phyloP scores from a whole-genome alignment of 1,139 yeast species.

The Zygosaccharomyces pseudobailii region DNA sequence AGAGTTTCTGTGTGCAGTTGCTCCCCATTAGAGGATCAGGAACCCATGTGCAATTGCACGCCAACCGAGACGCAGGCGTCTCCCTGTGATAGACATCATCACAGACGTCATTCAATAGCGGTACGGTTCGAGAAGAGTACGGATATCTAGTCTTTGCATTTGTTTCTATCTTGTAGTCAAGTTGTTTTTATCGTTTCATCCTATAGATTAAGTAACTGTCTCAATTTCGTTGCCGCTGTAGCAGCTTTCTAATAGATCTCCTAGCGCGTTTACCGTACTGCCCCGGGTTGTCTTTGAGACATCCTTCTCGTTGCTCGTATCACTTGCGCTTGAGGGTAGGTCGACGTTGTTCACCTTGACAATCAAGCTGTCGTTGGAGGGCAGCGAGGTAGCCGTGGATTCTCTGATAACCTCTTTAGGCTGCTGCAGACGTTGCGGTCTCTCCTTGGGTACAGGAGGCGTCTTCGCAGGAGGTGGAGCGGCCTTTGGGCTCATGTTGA shows the following conservation, averaged over 20 bases:
- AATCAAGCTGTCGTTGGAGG: slow-evolving; percentile 1
- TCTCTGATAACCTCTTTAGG: slow-evolving; percentile 1
- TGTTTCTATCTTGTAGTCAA: not conserved
- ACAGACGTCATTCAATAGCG: slow-evolving; percentile 33
- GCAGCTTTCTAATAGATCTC: slow-evolving; percentile 13
- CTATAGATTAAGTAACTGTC: not conserved
- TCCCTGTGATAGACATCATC: slow-evolving; percentile 32
- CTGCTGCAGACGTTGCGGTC: slow-evolving; percentile 2
- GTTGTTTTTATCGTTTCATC: not conserved
- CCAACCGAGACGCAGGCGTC: slow-evolving; percentile 6
- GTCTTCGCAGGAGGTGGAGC: not conserved
- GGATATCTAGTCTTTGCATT: not conserved
- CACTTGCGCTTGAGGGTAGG: slow-evolving; percentile 2
- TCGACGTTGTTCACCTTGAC: slow-evolving; percentile 2
- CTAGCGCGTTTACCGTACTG: slow-evolving; percentile 6
- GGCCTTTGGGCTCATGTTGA: slow-evolving; percentile 13
- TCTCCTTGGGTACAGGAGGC: slow-evolving; percentile 1
- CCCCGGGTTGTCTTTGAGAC: slow-evolving; percentile 1
- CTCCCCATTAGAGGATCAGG: not conserved
- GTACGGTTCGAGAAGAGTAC: slow-evolving; percentile 27
- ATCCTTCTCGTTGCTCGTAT: slow-evolving; percentile 2
- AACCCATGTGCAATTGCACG: not conserved
- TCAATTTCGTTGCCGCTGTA: slow-evolving; percentile 11
- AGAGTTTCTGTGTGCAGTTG: slow-evolving; percentile 1
- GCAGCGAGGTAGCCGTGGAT: not conserved